phyloP scores from a whole-genome alignment of 495 filamentous ascomycete genomes.

The Staphylotrichum tortipilum region DNA sequence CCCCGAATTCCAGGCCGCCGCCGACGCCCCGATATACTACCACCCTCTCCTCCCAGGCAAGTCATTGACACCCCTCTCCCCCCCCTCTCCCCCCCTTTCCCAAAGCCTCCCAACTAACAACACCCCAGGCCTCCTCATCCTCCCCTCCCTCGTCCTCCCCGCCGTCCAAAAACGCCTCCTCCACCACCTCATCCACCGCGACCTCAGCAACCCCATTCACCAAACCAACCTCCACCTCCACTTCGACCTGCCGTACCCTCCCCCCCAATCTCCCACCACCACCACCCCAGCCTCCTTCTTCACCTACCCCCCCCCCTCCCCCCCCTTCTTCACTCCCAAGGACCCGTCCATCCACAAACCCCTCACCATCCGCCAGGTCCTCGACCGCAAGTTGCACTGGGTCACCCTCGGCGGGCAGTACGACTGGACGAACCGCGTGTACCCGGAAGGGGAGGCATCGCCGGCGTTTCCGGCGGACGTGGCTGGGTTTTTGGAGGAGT shows the following conservation, averaged over 20 bases:
- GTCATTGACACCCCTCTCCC: not conserved
- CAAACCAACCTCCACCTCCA: slow-evolving; percentile 83
- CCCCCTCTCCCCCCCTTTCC: not conserved
- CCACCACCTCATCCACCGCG: slow-evolving; percentile 62
- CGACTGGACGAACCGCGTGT: slow-evolving; percentile 80
- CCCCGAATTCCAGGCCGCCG: slow-evolving; percentile 12
- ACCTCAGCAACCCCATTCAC: slow-evolving; percentile 65
- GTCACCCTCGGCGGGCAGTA: slow-evolving; percentile 90
- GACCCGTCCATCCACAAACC: slow-evolving; percentile 60
- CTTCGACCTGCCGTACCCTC: slow-evolving; percentile 64
- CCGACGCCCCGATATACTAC: slow-evolving; percentile 28
- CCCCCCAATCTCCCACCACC: slow-evolving; percentile 10
- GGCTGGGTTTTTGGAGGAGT: slow-evolving; percentile 47
- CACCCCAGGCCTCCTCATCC: slow-evolving; percentile 63
- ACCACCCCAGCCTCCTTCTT: slow-evolving; percentile 34
- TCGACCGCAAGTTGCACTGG: slow-evolving; percentile 80
- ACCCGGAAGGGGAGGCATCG: slow-evolving; percentile 50
- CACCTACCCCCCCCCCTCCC: slow-evolving; percentile 29
- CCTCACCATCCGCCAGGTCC: slow-evolving; percentile 52
- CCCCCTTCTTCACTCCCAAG: slow-evolving; percentile 50
- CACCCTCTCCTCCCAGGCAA: slow-evolving; percentile 34
- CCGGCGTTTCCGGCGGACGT: slow-evolving; percentile 70
- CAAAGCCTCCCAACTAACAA: not conserved
- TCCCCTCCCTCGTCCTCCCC: slow-evolving; percentile 63
- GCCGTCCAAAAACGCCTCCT: slow-evolving; percentile 60